These are phyloP conservation scores for Cladophialophora chaetospira DNA, from an alignment of 2,329 filamentous ascomycete species.

Conservation along the genomic window DNA sequence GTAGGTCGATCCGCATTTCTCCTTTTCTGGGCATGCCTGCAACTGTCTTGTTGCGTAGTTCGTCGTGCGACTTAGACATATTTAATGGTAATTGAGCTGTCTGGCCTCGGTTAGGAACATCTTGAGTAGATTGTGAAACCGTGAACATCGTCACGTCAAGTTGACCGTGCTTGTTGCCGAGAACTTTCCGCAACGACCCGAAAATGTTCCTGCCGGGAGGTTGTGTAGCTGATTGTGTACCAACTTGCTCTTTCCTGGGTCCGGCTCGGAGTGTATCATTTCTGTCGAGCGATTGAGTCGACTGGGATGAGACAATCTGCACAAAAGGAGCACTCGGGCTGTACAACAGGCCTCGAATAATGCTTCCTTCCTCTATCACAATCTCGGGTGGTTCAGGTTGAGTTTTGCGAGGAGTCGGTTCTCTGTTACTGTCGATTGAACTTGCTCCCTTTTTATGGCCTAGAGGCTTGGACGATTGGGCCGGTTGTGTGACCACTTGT, in stretches of 20 bases:
- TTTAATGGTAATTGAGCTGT: constrained; percentile 47
- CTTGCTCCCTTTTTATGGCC: constrained; percentile 83
- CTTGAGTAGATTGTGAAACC: constrained; percentile 27
- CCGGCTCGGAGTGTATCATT: constrained; percentile 24
- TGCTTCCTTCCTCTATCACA: constrained; percentile 62
- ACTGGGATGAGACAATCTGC: constrained; percentile 59
- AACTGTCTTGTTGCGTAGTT: constrained; percentile 45
- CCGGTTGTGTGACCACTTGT: constrained; percentile 35
- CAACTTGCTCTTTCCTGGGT: constrained; percentile 14
- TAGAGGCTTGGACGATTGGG: constrained; percentile 54
- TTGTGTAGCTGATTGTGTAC: constrained; percentile 8
- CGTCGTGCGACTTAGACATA: constrained; percentile 48
- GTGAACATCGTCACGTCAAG: constrained; percentile 29
- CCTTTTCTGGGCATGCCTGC: constrained; percentile 41
- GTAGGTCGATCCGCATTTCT: constrained; percentile 73
- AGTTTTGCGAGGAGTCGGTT: constrained; percentile 76
- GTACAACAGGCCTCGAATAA: constrained; percentile 83
- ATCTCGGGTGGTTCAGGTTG: constrained; percentile 11
- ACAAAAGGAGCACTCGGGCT: constrained; percentile 82
- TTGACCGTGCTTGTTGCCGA: constrained; percentile 62
- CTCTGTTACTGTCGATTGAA: constrained; percentile 48
- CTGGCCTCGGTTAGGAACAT: constrained; percentile 32
- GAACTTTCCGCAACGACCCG: constrained; percentile 78
- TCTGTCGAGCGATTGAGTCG: constrained; percentile 46
- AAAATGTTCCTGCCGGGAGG: constrained; percentile 84